These are phyloP conservation scores for Globisporangium splendens DNA, from an alignment of 352 stramenopile genomes.

Conservation along the genomic window DNA sequence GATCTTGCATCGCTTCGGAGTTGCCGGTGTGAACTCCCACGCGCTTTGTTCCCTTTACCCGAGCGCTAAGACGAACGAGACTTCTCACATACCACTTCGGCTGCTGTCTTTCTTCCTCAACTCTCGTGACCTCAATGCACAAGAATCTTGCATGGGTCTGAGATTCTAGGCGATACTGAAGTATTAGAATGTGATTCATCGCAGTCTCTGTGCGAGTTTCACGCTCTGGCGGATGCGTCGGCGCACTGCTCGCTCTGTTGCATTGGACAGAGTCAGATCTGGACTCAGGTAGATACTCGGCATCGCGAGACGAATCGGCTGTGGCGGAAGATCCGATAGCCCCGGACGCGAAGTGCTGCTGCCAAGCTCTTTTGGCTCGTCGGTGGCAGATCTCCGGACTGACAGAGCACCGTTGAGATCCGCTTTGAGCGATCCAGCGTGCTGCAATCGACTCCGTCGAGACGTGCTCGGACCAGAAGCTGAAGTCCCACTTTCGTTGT, in stretches of 20 bases:
- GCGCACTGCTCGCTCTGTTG: conserved; percentile 31
- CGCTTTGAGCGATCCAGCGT: background rate
- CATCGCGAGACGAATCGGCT: conserved; percentile 46
- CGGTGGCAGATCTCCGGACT: background rate
- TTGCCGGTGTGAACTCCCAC: too few relatives aligned
- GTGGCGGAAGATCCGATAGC: conserved; percentile 23
- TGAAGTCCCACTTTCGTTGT: background rate
- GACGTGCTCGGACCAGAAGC: background rate
- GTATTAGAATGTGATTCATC: conserved; percentile 38
- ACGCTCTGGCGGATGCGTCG: conserved; percentile 38
- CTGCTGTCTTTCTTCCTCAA: too few relatives aligned
- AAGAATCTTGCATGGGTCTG: background rate
- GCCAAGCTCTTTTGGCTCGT: conserved; percentile 4
- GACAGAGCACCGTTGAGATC: background rate
- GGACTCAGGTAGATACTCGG: conserved; percentile 59
- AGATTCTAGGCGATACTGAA: background rate
- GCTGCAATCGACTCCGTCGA: conserved; percentile 6
- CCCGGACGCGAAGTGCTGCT: conserved; percentile 7
- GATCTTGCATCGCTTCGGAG: too few relatives aligned
- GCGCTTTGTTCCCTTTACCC: too few relatives aligned
- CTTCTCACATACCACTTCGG: too few relatives aligned
- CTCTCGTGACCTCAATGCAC: background rate
- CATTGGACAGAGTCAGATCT: conserved; percentile 35
- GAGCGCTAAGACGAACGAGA: too few relatives aligned
- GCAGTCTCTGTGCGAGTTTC: conserved; percentile 38